Conservation (phyloP, 2,329 filamentous ascomycete species). For the Clarireedia hainanense region DNA sequence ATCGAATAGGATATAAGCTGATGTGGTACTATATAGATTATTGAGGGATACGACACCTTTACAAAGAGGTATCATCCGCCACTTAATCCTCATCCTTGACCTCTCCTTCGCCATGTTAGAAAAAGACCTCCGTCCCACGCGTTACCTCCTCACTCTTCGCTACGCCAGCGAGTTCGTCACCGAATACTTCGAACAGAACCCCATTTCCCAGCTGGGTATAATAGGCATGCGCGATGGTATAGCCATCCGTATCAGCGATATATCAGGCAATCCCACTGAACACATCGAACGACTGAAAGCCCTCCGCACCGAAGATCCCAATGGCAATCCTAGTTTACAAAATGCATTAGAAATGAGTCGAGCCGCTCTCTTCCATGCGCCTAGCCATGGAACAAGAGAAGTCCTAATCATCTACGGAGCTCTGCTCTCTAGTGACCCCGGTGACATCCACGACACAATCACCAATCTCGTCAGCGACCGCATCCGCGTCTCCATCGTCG, state of each 20-base stretch:
- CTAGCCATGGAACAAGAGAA: constrained; percentile 87
- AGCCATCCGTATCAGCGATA: constrained; percentile 75
- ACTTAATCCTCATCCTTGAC: constrained; percentile 84
- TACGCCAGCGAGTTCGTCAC: constrained; percentile 83
- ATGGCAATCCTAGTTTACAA: constrained; percentile 75
- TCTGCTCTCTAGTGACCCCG: constrained; percentile 81
- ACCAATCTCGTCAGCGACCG: constrained; percentile 68
- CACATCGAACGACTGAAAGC: constrained; percentile 71
- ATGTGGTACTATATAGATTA: constrained; percentile 44
- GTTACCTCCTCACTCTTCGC: constrained; percentile 73
- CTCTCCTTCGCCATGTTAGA: constrained; percentile 90
- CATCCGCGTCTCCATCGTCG: constrained; percentile 82
- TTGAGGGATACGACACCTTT: constrained; percentile 91
- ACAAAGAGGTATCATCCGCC: constrained; percentile 95
- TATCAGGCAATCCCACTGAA: constrained; percentile 84
- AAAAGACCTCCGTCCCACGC: constrained; percentile 85
- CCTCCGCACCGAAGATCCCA: constrained; percentile 58
- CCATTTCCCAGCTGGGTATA: constrained; percentile 89
- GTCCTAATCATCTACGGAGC: constrained; percentile 89
- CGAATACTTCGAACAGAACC: constrained; percentile 98
- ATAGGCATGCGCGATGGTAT: constrained; percentile 91
- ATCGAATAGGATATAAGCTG: background rate
- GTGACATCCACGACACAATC: constrained; percentile 91
- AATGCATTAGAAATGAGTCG: constrained; percentile 95
- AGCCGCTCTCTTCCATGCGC: constrained; percentile 85